These are phyloP conservation scores for Alternaria angustiovoidea DNA, from an alignment of 2,329 filamentous ascomycete genomes.

Conservation along the genomic window DNA sequence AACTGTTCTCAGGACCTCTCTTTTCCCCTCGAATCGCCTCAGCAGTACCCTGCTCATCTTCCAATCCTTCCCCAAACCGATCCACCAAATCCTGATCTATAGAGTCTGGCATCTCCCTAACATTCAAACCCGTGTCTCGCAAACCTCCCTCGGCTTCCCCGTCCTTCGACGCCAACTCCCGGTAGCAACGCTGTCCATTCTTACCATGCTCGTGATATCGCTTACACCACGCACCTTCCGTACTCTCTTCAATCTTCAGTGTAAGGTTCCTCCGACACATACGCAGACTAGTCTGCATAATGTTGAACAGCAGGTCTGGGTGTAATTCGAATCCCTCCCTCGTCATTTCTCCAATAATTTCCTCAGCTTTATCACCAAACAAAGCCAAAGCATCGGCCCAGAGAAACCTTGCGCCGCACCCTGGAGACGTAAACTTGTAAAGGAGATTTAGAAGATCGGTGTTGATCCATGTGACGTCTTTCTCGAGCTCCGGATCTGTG, in stretches of 20 bases:
- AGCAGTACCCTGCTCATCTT: neutral
- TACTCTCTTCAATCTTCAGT: constrained; percentile 42
- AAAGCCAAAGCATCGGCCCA: constrained; percentile 46
- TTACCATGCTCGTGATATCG: constrained; percentile 43
- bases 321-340: constrained; percentile 12
- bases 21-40: neutral
- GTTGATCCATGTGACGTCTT: constrained; percentile 25
- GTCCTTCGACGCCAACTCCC: constrained; percentile 16
- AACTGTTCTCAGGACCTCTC: neutral
- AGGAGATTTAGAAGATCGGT: constrained; percentile 25
- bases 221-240: constrained; percentile 40
- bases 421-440: constrained; percentile 28
- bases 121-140: neutral
- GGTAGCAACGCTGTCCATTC: constrained; percentile 35
- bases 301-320: constrained; percentile 29
- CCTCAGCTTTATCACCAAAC: constrained; percentile 26
- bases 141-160: neutral
- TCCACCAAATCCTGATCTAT: neutral
- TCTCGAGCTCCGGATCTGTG: constrained; percentile 19
- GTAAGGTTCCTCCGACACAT: constrained; percentile 34
- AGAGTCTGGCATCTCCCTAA: neutral
- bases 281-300: constrained; percentile 38
- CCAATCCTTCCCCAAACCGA: neutral
- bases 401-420: constrained; percentile 37
- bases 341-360: constrained; percentile 2